phyloP scores from a whole-genome alignment of 768 basidiomycete species.

The Kwoniella pini region DNA sequence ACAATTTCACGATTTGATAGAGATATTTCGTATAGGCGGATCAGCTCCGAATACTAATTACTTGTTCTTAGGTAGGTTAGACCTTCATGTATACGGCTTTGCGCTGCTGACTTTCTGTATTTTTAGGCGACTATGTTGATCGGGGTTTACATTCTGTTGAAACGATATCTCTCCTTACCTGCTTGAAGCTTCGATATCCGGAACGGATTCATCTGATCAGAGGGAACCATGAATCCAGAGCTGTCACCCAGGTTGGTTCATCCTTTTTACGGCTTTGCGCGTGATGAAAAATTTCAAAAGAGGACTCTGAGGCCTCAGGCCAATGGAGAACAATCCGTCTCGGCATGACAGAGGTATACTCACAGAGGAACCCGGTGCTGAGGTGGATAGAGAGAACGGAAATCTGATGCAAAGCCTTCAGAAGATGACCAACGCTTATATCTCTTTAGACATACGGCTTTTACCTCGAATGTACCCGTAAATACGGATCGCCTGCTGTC shows the following conservation, averaged over 20 bases:
- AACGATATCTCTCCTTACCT: constrained; percentile 94
- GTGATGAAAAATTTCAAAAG: constrained; percentile 49
- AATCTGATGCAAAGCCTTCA: constrained; percentile 45
- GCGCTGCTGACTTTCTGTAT: neutral
- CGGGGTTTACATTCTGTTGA: constrained; percentile 97
- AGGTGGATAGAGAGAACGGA: constrained; percentile 47
- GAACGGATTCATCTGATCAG: constrained; percentile 94
- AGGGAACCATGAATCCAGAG: constrained; percentile 96
- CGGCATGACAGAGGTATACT: constrained; percentile 36
- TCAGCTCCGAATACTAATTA: constrained; percentile 97
- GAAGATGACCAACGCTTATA: constrained; percentile 24
- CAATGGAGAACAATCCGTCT: constrained; percentile 27
- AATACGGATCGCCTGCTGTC: constrained; percentile 92
- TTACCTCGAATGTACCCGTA: constrained; percentile 96
- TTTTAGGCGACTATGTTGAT: constrained; percentile 93
- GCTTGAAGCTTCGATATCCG: constrained; percentile 94
- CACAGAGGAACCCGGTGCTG: constrained; percentile 36
- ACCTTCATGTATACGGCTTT: neutral
- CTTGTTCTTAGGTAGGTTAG: constrained; percentile 84
- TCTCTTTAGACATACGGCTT: constrained; percentile 86
- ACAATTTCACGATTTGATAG: constrained; percentile 98
- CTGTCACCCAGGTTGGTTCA: constrained; percentile 84
- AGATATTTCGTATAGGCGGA: constrained; percentile 98
- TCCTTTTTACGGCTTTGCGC: constrained; percentile 9
- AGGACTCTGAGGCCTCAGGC: constrained; percentile 43